Percentiles rank a stretch among this genome's conserved stretches.
These are phyloP conservation scores for Penicillium cosmopolitanum DNA, from an alignment of 495 filamentous ascomycete genomes.

Conservation along the genomic window DNA sequence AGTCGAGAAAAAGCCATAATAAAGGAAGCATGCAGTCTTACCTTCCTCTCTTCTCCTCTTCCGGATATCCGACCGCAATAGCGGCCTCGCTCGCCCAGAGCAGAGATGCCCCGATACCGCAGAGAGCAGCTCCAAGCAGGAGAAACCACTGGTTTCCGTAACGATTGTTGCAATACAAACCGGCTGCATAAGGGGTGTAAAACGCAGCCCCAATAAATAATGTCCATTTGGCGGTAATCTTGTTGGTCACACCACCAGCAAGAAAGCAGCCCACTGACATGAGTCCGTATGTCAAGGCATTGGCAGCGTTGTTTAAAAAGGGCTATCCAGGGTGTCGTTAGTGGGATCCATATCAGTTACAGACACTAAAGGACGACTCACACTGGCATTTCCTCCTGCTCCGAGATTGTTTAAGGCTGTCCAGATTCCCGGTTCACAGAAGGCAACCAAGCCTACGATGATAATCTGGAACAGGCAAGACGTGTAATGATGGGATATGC, in stretches of 20 bases:
- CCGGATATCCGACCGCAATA: conserved; percentile 60
- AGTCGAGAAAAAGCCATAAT: no score
- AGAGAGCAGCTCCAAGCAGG: conserved; percentile 57
- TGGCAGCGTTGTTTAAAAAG: conserved; percentile 60
- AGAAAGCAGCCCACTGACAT: conserved; percentile 61
- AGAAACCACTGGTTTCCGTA: conserved; percentile 62
- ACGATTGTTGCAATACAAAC: conserved; percentile 61
- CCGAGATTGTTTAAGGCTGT: conserved; percentile 61
- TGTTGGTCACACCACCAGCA: conserved; percentile 56
- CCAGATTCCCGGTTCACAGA: conserved; percentile 64
- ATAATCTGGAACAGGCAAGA: conserved; percentile 59
- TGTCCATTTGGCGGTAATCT: conserved; percentile 55
- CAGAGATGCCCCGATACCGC: conserved; percentile 55
- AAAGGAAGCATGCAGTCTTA: conserved; percentile 9
- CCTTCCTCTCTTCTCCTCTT: conserved; percentile 55
- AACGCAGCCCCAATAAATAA: conserved; percentile 59
- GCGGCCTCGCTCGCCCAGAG: conserved; percentile 64
- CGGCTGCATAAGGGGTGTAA: conserved; percentile 59
- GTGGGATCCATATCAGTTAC: not conserved
- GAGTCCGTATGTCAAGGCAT: conserved; percentile 58
- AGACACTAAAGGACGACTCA: not conserved
- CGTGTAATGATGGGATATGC: conserved; percentile 46
- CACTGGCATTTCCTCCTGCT: conserved; percentile 57
- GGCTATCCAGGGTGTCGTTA: conserved; percentile 30
- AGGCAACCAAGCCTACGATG: conserved; percentile 57